Percentiles rank a stretch among this genome's conserved stretches.
These are phyloP conservation scores for Cephalotrichum gorgonifer DNA, from an alignment of 2,329 filamentous ascomycete genomes.

Conservation along the genomic window DNA sequence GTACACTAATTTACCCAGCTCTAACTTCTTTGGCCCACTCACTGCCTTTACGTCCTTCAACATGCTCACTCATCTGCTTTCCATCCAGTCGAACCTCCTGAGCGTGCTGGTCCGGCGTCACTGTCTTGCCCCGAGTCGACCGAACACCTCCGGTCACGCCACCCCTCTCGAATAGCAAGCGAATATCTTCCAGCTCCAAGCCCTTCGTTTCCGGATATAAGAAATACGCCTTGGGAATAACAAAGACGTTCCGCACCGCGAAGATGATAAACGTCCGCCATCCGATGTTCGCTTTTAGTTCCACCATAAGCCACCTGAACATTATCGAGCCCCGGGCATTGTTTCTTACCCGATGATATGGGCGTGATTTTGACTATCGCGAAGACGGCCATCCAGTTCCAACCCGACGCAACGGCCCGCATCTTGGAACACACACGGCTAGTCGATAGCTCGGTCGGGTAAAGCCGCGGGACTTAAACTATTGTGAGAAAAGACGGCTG, in stretches of 20 bases:
- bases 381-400: constrained; percentile 14
- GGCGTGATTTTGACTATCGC: neutral
- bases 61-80: neutral
- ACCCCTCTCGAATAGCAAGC: constrained; percentile 18
- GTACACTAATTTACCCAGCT: neutral
- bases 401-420: constrained; percentile 24
- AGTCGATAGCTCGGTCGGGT: constrained; percentile 27
- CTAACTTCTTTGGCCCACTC: neutral
- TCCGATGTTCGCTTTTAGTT: constrained; percentile 3
- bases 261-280: constrained; percentile 10
- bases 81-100: neutral
- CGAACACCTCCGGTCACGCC: constrained; percentile 23
- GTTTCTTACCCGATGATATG: neutral
- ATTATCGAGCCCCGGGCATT: neutral
- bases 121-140: neutral
- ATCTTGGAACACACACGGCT: constrained; percentile 26
- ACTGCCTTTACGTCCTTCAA: neutral
- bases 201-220: constrained; percentile 19
- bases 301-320: neutral
- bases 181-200: constrained; percentile 29
- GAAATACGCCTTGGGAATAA: constrained; percentile 19
- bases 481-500: neutral
- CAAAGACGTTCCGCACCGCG: constrained; percentile 19
- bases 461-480: constrained; percentile 26
- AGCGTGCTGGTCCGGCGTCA: neutral